These are phyloP conservation scores for Backusella tarrabulga DNA, from an alignment of 192 early-diverging fungal species.

Conservation along the genomic window DNA sequence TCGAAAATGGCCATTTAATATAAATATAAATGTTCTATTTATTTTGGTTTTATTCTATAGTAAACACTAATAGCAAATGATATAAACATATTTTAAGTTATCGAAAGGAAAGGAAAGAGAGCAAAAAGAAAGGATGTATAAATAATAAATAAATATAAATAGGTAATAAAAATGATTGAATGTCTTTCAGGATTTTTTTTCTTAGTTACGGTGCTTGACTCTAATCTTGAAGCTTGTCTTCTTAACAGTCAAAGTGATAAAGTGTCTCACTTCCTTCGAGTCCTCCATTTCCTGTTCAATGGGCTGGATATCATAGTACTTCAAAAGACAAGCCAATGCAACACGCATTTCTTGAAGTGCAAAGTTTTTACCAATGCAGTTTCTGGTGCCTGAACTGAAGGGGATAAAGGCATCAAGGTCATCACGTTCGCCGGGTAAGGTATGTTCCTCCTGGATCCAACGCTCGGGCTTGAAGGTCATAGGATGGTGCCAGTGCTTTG, in stretches of 20 bases:
- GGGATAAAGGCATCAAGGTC: constrained; percentile 45
- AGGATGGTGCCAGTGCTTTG: constrained; percentile 23
- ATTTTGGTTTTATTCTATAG: too few species aligned
- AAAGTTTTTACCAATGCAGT: constrained; percentile 55
- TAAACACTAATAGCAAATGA: too few species aligned
- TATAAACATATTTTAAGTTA: too few species aligned
- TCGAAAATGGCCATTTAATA: too few species aligned
- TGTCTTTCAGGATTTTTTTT: not conserved
- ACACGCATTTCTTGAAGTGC: constrained; percentile 53
- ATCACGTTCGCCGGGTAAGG: constrained; percentile 11
- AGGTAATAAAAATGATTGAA: not conserved
- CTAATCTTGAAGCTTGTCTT: constrained; percentile 17
- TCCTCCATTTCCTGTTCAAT: constrained; percentile 58
- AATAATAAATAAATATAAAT: too few species aligned
- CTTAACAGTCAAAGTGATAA: constrained; percentile 22
- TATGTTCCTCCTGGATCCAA: constrained; percentile 14
- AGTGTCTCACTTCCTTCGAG: constrained; percentile 50
- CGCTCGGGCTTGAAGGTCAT: constrained; percentile 32
- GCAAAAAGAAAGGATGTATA: not conserved
- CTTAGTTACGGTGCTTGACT: constrained; percentile 2
- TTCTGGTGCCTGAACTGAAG: constrained; percentile 47
- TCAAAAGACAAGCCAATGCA: constrained; percentile 41
- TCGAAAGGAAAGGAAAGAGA: not conserved
- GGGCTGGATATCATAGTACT: constrained; percentile 40
- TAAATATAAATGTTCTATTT: too few species aligned